A percentile compares a stretch with the other conserved stretches of the same genome.
phyloP scores from a whole-genome alignment of 2,329 filamentous ascomycete genomes.

The Coniochaeta ligniaria region DNA sequence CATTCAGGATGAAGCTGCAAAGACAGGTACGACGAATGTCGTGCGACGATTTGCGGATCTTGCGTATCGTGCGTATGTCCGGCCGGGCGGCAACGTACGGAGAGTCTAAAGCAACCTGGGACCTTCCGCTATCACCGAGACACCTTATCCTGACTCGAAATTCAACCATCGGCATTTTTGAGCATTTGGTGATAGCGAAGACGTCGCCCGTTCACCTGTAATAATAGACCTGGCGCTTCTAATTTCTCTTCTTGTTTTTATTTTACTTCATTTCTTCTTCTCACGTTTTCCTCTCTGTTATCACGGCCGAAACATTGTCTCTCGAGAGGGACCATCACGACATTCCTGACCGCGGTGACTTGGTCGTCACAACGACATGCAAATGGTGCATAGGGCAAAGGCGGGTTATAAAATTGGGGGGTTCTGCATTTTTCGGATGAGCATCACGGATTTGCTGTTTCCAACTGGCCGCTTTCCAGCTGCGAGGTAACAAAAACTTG shows the following conservation, averaged over 20 bases:
- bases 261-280: neutral
- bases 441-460: neutral
- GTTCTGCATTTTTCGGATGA: neutral
- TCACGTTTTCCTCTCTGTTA: neutral
- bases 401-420: neutral
- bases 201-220: neutral
- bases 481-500: neutral
- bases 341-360: neutral
- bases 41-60: conserved; percentile 64
- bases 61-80: conserved; percentile 52
- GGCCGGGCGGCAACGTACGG: conserved; percentile 41
- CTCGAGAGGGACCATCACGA: neutral
- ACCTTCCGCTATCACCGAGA: neutral
- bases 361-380: neutral
- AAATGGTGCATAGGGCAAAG: neutral
- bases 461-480: neutral
- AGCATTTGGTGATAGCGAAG: neutral
- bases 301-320: neutral
- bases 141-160: neutral
- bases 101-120: neutral
- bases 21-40: conserved; percentile 63
- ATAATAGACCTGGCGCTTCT: neutral
- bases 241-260: conserved; percentile 1
- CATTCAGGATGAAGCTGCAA: conserved; percentile 56
- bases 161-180: neutral